phyloP scores from a whole-genome alignment of 495 filamentous ascomycete genomes.

The Aspergillus conjunctus region DNA sequence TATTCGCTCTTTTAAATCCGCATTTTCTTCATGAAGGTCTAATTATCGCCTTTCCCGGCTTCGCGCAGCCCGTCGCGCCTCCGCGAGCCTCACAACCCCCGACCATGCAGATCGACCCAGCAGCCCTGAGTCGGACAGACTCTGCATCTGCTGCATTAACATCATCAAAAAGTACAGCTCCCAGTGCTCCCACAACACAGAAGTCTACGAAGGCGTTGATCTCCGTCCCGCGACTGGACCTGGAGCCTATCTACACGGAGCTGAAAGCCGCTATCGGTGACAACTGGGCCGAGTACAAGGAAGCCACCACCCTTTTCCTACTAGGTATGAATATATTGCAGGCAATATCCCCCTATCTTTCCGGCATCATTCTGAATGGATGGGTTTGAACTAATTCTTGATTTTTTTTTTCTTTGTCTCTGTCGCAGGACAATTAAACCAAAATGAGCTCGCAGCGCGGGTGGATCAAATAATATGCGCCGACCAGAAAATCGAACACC shows the following conservation, averaged over 20 bases:
- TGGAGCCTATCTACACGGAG: slow-evolving; percentile 85
- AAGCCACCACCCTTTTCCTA: slow-evolving; percentile 75
- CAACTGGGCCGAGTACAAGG: slow-evolving; percentile 87
- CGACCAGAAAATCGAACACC: slow-evolving; percentile 70
- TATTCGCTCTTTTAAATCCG: slow-evolving; percentile 20
- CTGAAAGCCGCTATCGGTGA: slow-evolving; percentile 81
- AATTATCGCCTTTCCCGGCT: slow-evolving; percentile 37
- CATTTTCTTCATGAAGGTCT: slow-evolving; percentile 47
- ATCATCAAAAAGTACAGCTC: slow-evolving; percentile 60
- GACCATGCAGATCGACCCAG: slow-evolving; percentile 84
- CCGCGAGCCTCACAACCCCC: slow-evolving; percentile 35
- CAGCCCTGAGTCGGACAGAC: slow-evolving; percentile 74
- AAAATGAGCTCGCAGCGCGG: slow-evolving; percentile 75
- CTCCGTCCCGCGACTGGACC: slow-evolving; percentile 79
- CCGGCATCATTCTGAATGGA: neutral
- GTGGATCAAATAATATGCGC: slow-evolving; percentile 73
- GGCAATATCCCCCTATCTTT: slow-evolving; percentile 9
- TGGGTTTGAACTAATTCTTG: slow-evolving; percentile 5
- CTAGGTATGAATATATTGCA: slow-evolving; percentile 61
- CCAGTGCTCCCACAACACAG: slow-evolving; percentile 56
- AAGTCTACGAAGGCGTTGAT: slow-evolving; percentile 61
- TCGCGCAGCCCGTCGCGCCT: slow-evolving; percentile 51
- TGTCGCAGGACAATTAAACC: slow-evolving; percentile 73
- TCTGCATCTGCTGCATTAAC: slow-evolving; percentile 60
- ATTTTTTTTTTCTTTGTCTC: slow-evolving; percentile 17